Conservation (phyloP, 768 basidiomycete genomes). For the Psilocybe subaeruginosa region DNA sequence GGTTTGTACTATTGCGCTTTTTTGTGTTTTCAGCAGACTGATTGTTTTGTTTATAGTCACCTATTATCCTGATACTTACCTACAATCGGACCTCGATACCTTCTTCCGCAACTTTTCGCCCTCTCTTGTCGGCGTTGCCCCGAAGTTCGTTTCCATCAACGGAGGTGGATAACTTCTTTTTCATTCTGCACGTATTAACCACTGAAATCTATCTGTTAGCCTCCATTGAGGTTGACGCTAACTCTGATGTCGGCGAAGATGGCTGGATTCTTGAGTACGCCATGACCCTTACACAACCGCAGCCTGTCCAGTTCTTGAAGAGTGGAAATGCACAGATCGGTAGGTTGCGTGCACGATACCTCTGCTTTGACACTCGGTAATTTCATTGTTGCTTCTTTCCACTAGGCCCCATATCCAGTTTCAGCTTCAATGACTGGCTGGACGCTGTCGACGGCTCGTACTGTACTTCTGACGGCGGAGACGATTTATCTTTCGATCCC, state of each 20-base stretch:
- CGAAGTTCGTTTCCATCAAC: conserved; percentile 35
- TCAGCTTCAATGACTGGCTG: conserved; percentile 48
- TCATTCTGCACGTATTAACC: neutral
- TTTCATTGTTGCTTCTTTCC: neutral
- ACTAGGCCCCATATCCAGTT: conserved; percentile 39
- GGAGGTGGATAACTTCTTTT: conserved; percentile 24
- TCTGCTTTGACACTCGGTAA: neutral
- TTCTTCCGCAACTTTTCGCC: conserved; percentile 45
- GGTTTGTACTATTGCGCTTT: conserved; percentile 20
- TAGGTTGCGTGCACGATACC: conserved; percentile 23
- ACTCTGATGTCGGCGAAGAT: conserved; percentile 54
- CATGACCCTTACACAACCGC: conserved; percentile 44
- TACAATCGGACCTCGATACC: conserved; percentile 44
- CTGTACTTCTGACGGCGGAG: conserved; percentile 47
- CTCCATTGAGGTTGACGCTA: conserved; percentile 41
- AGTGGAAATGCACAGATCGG: conserved; percentile 43
- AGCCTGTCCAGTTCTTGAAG: conserved; percentile 41
- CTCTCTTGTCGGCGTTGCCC: conserved; percentile 36
- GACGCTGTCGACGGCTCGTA: conserved; percentile 48
- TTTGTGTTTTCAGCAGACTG: neutral
- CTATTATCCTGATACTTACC: conserved; percentile 47
- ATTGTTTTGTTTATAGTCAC: conserved; percentile 37
- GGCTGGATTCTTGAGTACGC: conserved; percentile 58
- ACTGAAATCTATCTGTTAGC: neutral
- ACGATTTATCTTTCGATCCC: conserved; percentile 33